Percentiles rank a stretch among this genome's conserved stretches.
Evolutionary conservation across 306 rosid genomes (phyloP).

Genomic region (Bauhinia variegata): DNA sequence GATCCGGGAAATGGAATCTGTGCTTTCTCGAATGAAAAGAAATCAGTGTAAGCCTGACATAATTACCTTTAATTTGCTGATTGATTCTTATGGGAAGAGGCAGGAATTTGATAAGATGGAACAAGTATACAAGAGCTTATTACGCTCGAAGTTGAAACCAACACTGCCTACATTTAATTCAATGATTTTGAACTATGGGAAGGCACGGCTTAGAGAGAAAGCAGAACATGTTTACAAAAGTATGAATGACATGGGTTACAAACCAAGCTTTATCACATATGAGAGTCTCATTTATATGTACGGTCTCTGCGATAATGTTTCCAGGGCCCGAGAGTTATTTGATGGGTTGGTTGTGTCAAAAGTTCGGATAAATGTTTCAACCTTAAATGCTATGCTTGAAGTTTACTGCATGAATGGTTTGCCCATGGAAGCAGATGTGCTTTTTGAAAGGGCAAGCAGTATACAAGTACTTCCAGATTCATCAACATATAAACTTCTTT

Average conservation of each 20-base stretch:
- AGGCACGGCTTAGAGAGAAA: constrained; percentile 73
- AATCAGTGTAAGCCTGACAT: constrained; percentile 76
- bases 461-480: constrained; percentile 55
- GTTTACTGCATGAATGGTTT: constrained; percentile 89
- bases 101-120: constrained; percentile 94
- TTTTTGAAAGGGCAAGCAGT: constrained; percentile 56
- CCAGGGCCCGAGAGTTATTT: constrained; percentile 74
- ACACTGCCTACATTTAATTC: constrained; percentile 88
- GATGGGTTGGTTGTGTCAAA: constrained; percentile 64
- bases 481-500: constrained; percentile 87
- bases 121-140: constrained; percentile 85
- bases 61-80: constrained; percentile 79
- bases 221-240: constrained; percentile 63
- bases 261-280: constrained; percentile 72
- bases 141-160: constrained; percentile 76
- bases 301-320: constrained; percentile 75
- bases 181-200: constrained; percentile 90
- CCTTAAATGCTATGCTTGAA: constrained; percentile 87
- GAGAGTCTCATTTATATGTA: constrained; percentile 85
- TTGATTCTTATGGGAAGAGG: constrained; percentile 91
- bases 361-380: constrained; percentile 67
- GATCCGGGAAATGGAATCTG: constrained; percentile 85
- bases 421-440: constrained; percentile 75
- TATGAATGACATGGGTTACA: constrained; percentile 74
- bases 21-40: constrained; percentile 80